These are phyloP conservation scores for Pseudonitzschia multiseries DNA, from an alignment of 108 stramenopile species.

Conservation along the genomic window DNA sequence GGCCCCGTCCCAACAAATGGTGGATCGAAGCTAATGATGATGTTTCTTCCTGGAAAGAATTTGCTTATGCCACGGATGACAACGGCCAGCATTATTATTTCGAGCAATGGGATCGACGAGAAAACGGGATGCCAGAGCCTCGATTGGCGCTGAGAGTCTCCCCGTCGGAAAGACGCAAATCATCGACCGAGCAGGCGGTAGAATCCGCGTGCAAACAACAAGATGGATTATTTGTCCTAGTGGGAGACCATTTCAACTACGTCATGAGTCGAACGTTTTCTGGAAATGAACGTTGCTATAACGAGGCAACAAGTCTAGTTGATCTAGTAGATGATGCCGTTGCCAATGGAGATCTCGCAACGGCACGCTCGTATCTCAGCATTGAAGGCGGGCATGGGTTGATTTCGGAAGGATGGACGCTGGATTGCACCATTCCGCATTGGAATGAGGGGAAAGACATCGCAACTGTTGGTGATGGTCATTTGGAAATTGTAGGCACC, in stretches of 20 bases:
- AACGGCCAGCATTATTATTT: slow-evolving; percentile 80
- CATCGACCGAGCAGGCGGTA: slow-evolving; percentile 8
- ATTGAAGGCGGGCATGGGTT: slow-evolving; percentile 77
- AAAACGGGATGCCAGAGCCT: slow-evolving; percentile 30
- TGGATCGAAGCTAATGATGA: slow-evolving; percentile 44
- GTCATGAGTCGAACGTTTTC: slow-evolving; percentile 38
- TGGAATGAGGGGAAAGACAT: slow-evolving; percentile 67
- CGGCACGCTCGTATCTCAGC: slow-evolving; percentile 54
- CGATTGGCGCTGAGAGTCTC: slow-evolving; percentile 43
- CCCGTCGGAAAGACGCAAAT: slow-evolving; percentile 25
- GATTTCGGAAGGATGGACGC: slow-evolving; percentile 65
- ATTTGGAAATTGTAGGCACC: slow-evolving; percentile 27
- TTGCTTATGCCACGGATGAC: slow-evolving; percentile 75
- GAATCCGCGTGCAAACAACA: slow-evolving; percentile 7
- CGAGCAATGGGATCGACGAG: slow-evolving; percentile 80
- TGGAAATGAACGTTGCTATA: slow-evolving; percentile 35
- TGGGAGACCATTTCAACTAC: slow-evolving; percentile 86
- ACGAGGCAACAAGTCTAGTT: slow-evolving; percentile 33
- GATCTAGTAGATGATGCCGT: slow-evolving; percentile 69
- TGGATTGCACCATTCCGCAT: slow-evolving; percentile 70
- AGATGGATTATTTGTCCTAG: slow-evolving; percentile 65
- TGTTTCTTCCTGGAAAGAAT: slow-evolving; percentile 72
- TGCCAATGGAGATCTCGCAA: slow-evolving; percentile 53
- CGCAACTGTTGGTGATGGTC: slow-evolving; percentile 12
- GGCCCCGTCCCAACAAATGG: slow-evolving; percentile 90